Percentiles rank a stretch among this genome's conserved stretches.
phyloP scores from a whole-genome alignment of 1,139 yeast species.

The Sugiyamaella japonica region DNA sequence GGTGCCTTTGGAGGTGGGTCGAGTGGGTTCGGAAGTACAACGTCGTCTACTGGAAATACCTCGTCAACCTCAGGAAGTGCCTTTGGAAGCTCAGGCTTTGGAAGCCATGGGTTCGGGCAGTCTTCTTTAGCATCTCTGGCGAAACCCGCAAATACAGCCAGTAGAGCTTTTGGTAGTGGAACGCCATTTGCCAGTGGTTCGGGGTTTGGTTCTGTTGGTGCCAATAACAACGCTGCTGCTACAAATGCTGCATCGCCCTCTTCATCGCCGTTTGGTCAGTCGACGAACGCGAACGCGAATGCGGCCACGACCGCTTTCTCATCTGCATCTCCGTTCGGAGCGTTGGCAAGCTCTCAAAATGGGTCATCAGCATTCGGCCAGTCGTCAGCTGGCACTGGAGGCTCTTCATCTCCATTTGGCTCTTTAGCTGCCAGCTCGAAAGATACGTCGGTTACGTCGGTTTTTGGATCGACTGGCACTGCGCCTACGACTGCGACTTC shows the following conservation, averaged over 20 bases:
- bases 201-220: slow-evolving; percentile 27
- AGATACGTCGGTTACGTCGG: too few species aligned
- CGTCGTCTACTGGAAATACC: background rate
- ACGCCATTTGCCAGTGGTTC: slow-evolving; percentile 17
- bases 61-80: slow-evolving; percentile 11
- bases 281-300: background rate
- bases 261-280: slow-evolving; percentile 3
- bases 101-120: slow-evolving; percentile 26
- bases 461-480: too few species aligned
- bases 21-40: slow-evolving; percentile 6
- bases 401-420: slow-evolving; percentile 10
- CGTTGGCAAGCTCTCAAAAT: background rate
- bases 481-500: background rate
- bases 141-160: slow-evolving; percentile 8
- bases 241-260: background rate
- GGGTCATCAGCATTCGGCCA: slow-evolving; percentile 30
- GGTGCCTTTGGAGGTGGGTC: slow-evolving; percentile 1
- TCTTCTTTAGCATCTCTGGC: slow-evolving; percentile 10
- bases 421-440: background rate
- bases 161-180: slow-evolving; percentile 5
- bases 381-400: slow-evolving; percentile 20
- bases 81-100: slow-evolving; percentile 23
- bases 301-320: background rate
- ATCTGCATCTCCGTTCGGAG: slow-evolving; percentile 6
- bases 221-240: background rate